Conservation (phyloP, 306 rosid genomes). For the Lathyrus sativus region DNA sequence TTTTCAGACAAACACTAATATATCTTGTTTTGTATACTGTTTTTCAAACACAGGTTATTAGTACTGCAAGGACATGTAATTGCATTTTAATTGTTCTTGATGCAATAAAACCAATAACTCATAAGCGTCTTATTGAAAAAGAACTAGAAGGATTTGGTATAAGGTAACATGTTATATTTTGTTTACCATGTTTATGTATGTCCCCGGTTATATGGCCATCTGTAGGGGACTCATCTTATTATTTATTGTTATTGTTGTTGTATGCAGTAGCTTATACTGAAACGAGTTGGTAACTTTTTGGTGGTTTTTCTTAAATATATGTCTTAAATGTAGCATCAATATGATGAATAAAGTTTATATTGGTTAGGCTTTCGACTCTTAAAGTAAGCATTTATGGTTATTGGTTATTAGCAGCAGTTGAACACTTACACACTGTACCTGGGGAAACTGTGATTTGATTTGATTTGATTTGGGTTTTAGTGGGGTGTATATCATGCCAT, state of each 20-base stretch:
- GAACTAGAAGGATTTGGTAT: conserved; percentile 99
- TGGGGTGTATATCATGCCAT: conserved; percentile 14
- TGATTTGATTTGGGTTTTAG: conserved; percentile 27
- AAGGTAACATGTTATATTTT: conserved; percentile 58
- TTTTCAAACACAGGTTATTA: conserved; percentile 74
- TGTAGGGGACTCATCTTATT: not conserved
- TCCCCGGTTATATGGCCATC: not conserved
- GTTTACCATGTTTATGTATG: conserved; percentile 17
- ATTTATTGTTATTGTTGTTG: not conserved
- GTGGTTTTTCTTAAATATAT: conserved; percentile 7
- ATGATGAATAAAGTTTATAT: conserved; percentile 28
- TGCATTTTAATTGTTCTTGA: conserved; percentile 95
- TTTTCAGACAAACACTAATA: conserved; percentile 16
- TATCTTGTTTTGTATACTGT: conserved; percentile 34
- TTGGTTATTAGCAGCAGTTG: conserved; percentile 24
- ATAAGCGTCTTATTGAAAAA: conserved; percentile 92
- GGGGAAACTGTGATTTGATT: conserved; percentile 27
- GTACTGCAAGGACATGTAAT: conserved; percentile 99
- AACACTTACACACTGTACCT: not conserved
- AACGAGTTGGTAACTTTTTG: not conserved
- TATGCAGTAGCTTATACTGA: not conserved
- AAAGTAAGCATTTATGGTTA: conserved; percentile 20
- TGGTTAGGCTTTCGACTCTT: conserved; percentile 22
- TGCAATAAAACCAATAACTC: conserved; percentile 98
- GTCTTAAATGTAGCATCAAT: conserved; percentile 19